Evolutionary conservation across 2,329 filamentous ascomycete genomes (phyloP).

Genomic region (Claviceps africana): DNA sequence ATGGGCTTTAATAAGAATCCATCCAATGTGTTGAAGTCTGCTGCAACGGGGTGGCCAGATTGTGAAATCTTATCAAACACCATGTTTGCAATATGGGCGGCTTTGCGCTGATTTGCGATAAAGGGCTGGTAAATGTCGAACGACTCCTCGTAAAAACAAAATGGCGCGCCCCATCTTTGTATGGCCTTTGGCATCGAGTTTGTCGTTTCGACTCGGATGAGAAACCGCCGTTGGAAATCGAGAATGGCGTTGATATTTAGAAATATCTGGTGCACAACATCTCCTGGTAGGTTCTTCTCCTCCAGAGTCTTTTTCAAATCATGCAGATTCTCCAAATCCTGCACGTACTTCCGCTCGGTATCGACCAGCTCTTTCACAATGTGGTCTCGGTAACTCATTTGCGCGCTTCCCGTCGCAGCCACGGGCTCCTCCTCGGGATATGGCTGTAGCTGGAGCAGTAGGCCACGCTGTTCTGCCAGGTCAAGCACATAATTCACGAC

Average conservation of each 20-base stretch:
- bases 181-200: conserved; percentile 63
- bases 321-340: conserved; percentile 88
- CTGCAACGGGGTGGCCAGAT: conserved; percentile 66
- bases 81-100: conserved; percentile 67
- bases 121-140: conserved; percentile 95
- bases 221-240: conserved; percentile 86
- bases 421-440: conserved; percentile 39
- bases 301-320: conserved; percentile 83
- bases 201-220: conserved; percentile 91
- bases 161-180: conserved; percentile 93
- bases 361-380: conserved; percentile 85
- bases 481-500: conserved; percentile 90
- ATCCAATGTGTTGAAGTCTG: conserved; percentile 75
- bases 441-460: conserved; percentile 49
- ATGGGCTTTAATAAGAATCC: conserved; percentile 94
- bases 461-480: conserved; percentile 62
- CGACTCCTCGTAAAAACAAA: conserved; percentile 68
- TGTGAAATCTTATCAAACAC: conserved; percentile 76
- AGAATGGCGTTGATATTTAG: conserved; percentile 89
- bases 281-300: conserved; percentile 74
- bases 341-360: conserved; percentile 94
- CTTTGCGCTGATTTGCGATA: conserved; percentile 90
- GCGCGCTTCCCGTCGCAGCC: conserved; percentile 38
- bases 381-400: conserved; percentile 67
- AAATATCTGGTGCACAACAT: conserved; percentile 88